Evolutionary conservation across 495 filamentous ascomycete species (phyloP).

Genomic region (Haplographium delicatum): DNA sequence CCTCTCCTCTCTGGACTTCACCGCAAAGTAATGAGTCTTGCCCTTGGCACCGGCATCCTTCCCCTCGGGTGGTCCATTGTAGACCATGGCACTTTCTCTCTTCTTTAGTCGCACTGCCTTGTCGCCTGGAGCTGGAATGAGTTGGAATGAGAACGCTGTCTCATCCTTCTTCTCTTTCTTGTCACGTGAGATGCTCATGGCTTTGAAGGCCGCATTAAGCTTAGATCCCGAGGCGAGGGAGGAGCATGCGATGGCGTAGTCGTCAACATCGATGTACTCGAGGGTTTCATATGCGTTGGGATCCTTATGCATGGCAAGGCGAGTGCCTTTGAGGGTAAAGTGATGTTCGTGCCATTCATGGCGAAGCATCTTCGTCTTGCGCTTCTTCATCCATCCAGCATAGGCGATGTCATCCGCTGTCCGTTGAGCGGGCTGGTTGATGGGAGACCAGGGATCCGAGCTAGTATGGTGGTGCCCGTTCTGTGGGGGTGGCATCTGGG

Average conservation of each 20-base stretch:
- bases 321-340: constrained; percentile 79
- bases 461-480: constrained; percentile 8
- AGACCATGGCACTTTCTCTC: constrained; percentile 36
- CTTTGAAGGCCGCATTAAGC: constrained; percentile 82
- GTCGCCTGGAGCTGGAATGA: constrained; percentile 68
- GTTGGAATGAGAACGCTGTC: constrained; percentile 80
- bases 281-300: constrained; percentile 53
- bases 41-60: constrained; percentile 38
- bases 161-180: constrained; percentile 40
- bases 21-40: constrained; percentile 94
- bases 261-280: constrained; percentile 88
- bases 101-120: constrained; percentile 36
- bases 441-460: constrained; percentile 22
- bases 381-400: constrained; percentile 90
- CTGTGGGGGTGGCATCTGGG: background rate
- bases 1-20: constrained; percentile 77
- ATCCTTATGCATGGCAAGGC: constrained; percentile 76
- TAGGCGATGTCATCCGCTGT: constrained; percentile 51
- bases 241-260: constrained; percentile 90
- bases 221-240: constrained; percentile 63
- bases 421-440: constrained; percentile 27
- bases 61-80: constrained; percentile 39
- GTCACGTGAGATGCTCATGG: constrained; percentile 61
- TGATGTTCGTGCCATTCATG: constrained; percentile 93
- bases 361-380: constrained; percentile 78